These are phyloP conservation scores for Fusarium chuoi DNA, from an alignment of 2,329 filamentous ascomycete species.

Conservation along the genomic window DNA sequence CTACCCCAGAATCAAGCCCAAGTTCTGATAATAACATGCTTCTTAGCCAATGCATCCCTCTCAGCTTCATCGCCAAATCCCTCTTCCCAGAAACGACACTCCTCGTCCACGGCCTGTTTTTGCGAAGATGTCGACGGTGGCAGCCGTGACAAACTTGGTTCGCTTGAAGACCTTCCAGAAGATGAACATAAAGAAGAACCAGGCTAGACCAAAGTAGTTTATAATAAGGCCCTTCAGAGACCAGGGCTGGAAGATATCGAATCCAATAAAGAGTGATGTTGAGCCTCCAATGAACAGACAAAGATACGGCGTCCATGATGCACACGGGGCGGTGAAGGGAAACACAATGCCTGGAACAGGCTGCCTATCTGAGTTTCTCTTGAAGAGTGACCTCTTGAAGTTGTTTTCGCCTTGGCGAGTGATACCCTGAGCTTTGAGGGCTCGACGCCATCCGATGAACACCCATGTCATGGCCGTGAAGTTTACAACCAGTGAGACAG, in stretches of 20 bases:
- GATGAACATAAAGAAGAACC: not conserved
- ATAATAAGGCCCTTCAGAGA: not conserved
- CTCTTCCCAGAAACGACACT: not conserved
- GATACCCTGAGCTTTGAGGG: not conserved
- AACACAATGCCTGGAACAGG: not conserved
- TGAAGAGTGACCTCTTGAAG: not conserved
- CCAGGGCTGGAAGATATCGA: not conserved
- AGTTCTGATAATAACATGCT: not conserved
- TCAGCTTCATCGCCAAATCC: not conserved
- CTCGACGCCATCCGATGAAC: not conserved
- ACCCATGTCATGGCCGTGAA: not conserved
- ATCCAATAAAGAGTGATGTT: not conserved
- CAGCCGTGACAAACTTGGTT: not conserved
- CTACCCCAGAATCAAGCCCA: not conserved
- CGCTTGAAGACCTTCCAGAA: not conserved
- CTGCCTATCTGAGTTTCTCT: not conserved
- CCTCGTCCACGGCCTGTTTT: not conserved
- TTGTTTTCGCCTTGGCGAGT: not conserved
- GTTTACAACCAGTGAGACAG: not conserved
- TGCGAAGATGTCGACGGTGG: not conserved
- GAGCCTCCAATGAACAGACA: not conserved
- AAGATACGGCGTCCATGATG: not conserved
- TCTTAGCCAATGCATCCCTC: not conserved
- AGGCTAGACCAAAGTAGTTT: not conserved
- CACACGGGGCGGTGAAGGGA: not conserved